Evolutionary conservation across 208 protist genomes (phyloP).

Genomic region (Willaertia magna): DNA sequence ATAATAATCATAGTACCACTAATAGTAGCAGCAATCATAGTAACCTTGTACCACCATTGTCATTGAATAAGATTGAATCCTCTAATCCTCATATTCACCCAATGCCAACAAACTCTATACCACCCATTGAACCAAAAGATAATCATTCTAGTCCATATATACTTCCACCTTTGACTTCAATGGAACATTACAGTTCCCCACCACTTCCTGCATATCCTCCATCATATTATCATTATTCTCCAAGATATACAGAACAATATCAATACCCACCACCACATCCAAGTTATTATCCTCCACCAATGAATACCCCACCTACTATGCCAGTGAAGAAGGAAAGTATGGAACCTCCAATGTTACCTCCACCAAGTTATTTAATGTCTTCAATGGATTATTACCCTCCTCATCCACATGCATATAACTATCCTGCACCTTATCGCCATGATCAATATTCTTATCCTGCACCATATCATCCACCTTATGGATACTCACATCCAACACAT

Average conservation of each 20-base stretch:
- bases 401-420: background rate
- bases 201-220: too few species aligned
- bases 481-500: background rate
- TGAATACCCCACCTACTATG: too few species aligned
- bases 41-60: background rate
- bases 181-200: background rate
- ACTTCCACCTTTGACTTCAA: background rate
- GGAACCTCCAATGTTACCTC: too few species aligned
- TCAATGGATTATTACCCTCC: background rate
- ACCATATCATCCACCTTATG: background rate
- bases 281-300: background rate
- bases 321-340: too few species aligned
- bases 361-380: background rate
- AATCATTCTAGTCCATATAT: background rate
- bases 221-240: background rate
- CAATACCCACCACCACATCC: background rate
- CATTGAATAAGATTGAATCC: background rate
- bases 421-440: background rate
- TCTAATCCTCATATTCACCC: background rate
- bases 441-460: background rate
- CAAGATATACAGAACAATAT: background rate
- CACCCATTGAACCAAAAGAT: background rate
- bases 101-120: background rate
- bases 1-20: background rate
- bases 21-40: background rate